These are phyloP conservation scores for Glaciozyma antarctica DNA, from an alignment of 768 basidiomycete species.

Conservation along the genomic window DNA sequence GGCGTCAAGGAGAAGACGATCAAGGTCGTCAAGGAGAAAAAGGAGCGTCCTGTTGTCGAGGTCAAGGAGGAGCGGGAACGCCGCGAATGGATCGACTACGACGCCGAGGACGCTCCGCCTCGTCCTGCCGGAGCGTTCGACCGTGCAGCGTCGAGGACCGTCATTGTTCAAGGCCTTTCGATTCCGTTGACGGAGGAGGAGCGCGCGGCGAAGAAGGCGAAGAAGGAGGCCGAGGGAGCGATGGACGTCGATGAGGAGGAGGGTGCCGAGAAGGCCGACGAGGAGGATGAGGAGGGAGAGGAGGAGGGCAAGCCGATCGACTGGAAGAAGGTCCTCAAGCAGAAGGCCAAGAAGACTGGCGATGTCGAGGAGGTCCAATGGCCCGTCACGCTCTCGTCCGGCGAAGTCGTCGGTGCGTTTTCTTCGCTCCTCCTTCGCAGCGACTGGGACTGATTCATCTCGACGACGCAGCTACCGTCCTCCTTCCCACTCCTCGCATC, in stretches of 20 bases:
- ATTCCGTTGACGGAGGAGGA: constrained; percentile 23
- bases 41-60: neutral
- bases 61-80: neutral
- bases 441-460: neutral
- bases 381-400: constrained; percentile 43
- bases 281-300: constrained; percentile 5
- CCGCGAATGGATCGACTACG: constrained; percentile 1
- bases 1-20: constrained; percentile 20
- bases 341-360: constrained; percentile 73
- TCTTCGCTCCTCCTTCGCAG: neutral
- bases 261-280: constrained; percentile 1
- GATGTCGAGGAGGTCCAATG: constrained; percentile 62
- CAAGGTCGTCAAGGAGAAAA: constrained; percentile 26
- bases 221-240: constrained; percentile 22
- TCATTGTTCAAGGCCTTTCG: constrained; percentile 40
- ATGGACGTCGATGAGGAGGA: constrained; percentile 55
- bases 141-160: constrained; percentile 71
- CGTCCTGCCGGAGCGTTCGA: constrained; percentile 42
- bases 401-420: constrained; percentile 48
- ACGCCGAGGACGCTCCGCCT: constrained; percentile 4
- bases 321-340: constrained; percentile 33
- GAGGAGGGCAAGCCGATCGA: constrained; percentile 23
- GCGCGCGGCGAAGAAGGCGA: constrained; percentile 21
- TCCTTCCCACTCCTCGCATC: constrained; percentile 58
- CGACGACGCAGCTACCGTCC: constrained; percentile 52